These are phyloP conservation scores for Clitopilus passeckerianus DNA, from an alignment of 768 basidiomycete genomes.

Conservation along the genomic window DNA sequence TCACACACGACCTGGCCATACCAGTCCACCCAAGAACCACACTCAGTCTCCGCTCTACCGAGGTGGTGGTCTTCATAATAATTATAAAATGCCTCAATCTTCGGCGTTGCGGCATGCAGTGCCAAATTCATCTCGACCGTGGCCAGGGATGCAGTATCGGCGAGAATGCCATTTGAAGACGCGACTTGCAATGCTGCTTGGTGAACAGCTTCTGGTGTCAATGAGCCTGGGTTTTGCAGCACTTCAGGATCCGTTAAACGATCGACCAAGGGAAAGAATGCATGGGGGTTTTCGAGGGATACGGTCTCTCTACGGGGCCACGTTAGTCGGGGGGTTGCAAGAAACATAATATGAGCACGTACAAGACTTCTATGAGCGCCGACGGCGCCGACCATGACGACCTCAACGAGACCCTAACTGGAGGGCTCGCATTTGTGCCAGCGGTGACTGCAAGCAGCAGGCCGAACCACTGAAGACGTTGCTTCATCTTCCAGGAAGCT, in stretches of 20 bases:
- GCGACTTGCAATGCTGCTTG: conserved; percentile 49
- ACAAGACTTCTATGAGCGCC: conserved; percentile 63
- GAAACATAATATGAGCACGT: conserved; percentile 18
- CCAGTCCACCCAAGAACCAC: conserved; percentile 83
- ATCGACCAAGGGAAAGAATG: conserved; percentile 76
- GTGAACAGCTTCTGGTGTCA: conserved; percentile 49
- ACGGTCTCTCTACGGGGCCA: conserved; percentile 66
- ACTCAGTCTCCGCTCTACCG: conserved; percentile 27
- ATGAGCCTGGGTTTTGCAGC: conserved; percentile 24
- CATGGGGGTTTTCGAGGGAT: conserved; percentile 60
- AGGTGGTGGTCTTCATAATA: conserved; percentile 47
- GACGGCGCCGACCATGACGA: conserved; percentile 67
- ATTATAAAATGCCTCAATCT: conserved; percentile 79
- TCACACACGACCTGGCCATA: conserved; percentile 73
- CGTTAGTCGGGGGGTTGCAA: not conserved
- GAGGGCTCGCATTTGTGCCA: conserved; percentile 26
- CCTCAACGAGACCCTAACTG: conserved; percentile 53
- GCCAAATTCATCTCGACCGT: conserved; percentile 70
- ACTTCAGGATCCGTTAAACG: conserved; percentile 51
- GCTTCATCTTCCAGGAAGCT: conserved; percentile 9
- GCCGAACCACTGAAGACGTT: conserved; percentile 11
- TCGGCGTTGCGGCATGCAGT: conserved; percentile 74
- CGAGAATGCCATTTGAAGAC: conserved; percentile 39
- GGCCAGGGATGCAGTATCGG: conserved; percentile 43
- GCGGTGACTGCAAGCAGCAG: conserved; percentile 8